A percentile compares a stretch with the other conserved stretches of the same genome.
phyloP scores from a whole-genome alignment of 805 yeast genomes.

The Suhomyces kilbournensis region DNA sequence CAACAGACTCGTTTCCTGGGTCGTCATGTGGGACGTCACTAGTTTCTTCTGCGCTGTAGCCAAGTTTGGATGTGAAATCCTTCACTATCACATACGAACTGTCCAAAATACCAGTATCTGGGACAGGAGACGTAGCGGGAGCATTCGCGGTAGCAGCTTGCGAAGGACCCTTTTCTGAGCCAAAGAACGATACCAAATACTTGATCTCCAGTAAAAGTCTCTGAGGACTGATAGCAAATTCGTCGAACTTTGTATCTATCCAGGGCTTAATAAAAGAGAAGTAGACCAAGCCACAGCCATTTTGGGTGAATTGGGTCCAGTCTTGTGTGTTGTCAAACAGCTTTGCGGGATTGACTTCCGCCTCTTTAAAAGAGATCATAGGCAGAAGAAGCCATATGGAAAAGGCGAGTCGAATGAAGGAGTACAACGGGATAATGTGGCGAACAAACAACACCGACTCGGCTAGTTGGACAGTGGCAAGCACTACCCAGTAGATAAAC shows the following conservation, averaged over 20 bases:
- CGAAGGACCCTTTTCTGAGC: background rate
- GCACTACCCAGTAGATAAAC: conserved; percentile 62
- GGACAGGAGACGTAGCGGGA: background rate
- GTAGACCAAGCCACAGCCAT: conserved; percentile 34
- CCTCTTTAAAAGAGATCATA: conserved; percentile 17
- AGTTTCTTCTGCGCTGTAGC: background rate
- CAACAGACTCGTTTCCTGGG: background rate
- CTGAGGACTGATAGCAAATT: background rate
- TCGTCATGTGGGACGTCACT: background rate
- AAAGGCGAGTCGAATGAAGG: conserved; percentile 45
- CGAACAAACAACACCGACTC: conserved; percentile 44
- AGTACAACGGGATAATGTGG: conserved; percentile 53
- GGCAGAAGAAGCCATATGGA: conserved; percentile 63
- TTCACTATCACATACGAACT: conserved; percentile 14
- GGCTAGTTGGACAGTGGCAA: conserved; percentile 41
- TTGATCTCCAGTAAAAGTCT: background rate
- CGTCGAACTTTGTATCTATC: conserved; percentile 17
- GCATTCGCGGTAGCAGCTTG: background rate
- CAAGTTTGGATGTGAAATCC: conserved; percentile 7
- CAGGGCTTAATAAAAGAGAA: conserved; percentile 26
- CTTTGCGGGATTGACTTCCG: background rate
- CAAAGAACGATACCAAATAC: background rate
- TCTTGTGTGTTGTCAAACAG: conserved; percentile 16
- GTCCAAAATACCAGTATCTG: conserved; percentile 8
- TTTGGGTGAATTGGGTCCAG: conserved; percentile 24